phyloP scores from a whole-genome alignment of 2,329 filamentous ascomycete species.

The Calycina herbarum region DNA sequence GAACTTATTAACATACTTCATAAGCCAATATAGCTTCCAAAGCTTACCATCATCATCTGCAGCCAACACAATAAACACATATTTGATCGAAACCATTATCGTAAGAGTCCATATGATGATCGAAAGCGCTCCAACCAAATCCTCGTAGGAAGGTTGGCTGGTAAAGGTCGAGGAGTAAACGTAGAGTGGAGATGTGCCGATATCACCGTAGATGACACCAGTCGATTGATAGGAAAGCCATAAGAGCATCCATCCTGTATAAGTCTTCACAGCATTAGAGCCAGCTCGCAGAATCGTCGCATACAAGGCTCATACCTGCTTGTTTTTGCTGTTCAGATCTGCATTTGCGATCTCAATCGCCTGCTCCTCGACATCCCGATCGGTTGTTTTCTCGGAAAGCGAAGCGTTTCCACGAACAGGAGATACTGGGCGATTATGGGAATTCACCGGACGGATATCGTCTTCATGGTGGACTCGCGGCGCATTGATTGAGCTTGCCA shows the following conservation, averaged over 20 bases:
- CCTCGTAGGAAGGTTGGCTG: slow-evolving; percentile 52
- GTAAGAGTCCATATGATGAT: slow-evolving; percentile 70
- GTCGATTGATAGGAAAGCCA: slow-evolving; percentile 64
- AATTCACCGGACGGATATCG: slow-evolving; percentile 28
- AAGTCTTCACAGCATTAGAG: slow-evolving; percentile 20
- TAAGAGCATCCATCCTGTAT: slow-evolving; percentile 31
- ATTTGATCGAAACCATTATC: slow-evolving; percentile 69
- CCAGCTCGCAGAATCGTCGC: background rate
- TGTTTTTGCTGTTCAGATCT: slow-evolving; percentile 35
- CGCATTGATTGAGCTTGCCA: slow-evolving; percentile 20
- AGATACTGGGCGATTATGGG: slow-evolving; percentile 9
- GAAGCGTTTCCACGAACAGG: slow-evolving; percentile 16
- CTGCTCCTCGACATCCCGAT: slow-evolving; percentile 29
- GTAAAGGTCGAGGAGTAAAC: slow-evolving; percentile 69
- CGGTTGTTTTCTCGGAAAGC: slow-evolving; percentile 24
- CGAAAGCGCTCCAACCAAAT: slow-evolving; percentile 64
- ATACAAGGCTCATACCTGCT: slow-evolving; percentile 28
- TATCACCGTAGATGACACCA: slow-evolving; percentile 70
- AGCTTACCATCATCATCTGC: slow-evolving; percentile 62
- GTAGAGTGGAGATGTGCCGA: slow-evolving; percentile 65
- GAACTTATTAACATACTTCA: slow-evolving; percentile 1
- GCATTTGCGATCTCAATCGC: slow-evolving; percentile 29
- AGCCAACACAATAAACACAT: slow-evolving; percentile 62
- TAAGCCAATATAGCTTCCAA: background rate
- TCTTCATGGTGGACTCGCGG: slow-evolving; percentile 29